phyloP scores from a whole-genome alignment of 2,329 filamentous ascomycete genomes.

The Stemphylium vesicarium region DNA sequence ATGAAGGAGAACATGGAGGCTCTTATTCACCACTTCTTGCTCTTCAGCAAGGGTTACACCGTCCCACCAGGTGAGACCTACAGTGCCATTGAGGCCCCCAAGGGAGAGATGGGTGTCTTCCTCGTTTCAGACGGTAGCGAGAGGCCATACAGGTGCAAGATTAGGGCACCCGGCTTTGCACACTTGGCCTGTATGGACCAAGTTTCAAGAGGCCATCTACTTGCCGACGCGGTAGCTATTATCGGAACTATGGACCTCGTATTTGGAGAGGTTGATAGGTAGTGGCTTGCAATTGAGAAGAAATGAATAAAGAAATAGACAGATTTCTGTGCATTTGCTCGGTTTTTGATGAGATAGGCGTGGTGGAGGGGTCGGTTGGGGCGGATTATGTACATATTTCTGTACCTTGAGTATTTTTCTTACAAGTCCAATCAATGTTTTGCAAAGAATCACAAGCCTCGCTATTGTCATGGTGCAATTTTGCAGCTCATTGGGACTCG shows the following conservation, averaged over 20 bases:
- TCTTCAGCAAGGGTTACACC: conserved; percentile 98
- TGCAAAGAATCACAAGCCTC: too few relatives aligned
- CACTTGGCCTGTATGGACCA: conserved; percentile 96
- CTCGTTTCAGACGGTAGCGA: conserved; percentile 95
- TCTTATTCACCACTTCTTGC: conserved; percentile 97
- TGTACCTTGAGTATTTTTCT: too few relatives aligned
- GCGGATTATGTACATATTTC: too few relatives aligned
- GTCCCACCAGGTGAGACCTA: conserved; percentile 98
- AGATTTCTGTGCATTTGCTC: too few relatives aligned
- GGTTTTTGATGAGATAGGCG: too few relatives aligned
- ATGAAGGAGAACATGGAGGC: conserved; percentile 99
- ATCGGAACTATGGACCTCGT: conserved; percentile 65
- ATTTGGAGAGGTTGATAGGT: conserved; percentile 43
- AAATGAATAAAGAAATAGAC: background rate
- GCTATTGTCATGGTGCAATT: too few relatives aligned
- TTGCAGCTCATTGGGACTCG: too few relatives aligned
- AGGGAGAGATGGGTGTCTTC: conserved; percentile 99
- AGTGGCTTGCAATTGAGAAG: background rate
- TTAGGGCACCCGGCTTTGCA: conserved; percentile 94
- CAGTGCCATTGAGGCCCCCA: conserved; percentile 97
- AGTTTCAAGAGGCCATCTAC: conserved; percentile 85
- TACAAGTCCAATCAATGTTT: too few relatives aligned
- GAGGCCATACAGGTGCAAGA: conserved; percentile 96
- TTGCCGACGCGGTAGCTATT: conserved; percentile 95
- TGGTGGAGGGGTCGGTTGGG: too few relatives aligned